Evolutionary conservation across 2,329 filamentous ascomycete genomes (phyloP).

Genomic region (Nothophoma quercina): DNA sequence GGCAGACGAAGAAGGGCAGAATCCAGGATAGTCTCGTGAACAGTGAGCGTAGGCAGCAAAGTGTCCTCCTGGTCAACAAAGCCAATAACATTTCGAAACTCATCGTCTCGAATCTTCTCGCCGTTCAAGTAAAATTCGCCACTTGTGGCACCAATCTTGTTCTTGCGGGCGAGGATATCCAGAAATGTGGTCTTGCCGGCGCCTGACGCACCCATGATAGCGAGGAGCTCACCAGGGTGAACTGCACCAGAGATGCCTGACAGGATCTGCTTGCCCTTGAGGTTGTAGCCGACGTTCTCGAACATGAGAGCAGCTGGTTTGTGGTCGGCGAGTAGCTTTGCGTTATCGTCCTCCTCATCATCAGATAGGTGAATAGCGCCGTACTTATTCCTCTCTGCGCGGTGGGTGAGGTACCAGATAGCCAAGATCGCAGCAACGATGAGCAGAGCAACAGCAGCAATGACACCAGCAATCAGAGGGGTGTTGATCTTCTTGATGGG

Average conservation of each 20-base stretch:
- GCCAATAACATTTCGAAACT: conserved; percentile 91
- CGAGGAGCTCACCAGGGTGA: conserved; percentile 93
- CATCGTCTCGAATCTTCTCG: conserved; percentile 81
- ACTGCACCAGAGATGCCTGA: conserved; percentile 82
- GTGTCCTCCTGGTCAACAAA: conserved; percentile 99
- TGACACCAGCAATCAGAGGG: conserved; percentile 91
- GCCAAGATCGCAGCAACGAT: conserved; percentile 84
- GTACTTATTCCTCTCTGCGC: conserved; percentile 66
- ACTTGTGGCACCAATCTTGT: conserved; percentile 81
- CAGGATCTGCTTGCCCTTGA: conserved; percentile 89
- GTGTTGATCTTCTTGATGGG: conserved; percentile 97
- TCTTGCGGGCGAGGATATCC: conserved; percentile 94
- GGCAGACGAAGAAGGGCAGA: conserved; percentile 93
- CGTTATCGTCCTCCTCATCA: conserved; percentile 83
- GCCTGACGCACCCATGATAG: conserved; percentile 97
- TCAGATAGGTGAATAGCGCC: conserved; percentile 80
- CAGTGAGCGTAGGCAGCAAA: conserved; percentile 92
- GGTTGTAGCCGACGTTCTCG: conserved; percentile 81
- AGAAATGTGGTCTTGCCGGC: conserved; percentile 97
- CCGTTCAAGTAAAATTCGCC: conserved; percentile 95
- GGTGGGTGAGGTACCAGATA: conserved; percentile 87
- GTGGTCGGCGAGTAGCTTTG: conserved; percentile 88
- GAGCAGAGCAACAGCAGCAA: conserved; percentile 84
- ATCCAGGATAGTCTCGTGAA: conserved; percentile 96
- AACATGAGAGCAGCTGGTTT: conserved; percentile 90